These are phyloP conservation scores for Fusarium pininemorale DNA, from an alignment of 2,329 filamentous ascomycete genomes.

Conservation along the genomic window DNA sequence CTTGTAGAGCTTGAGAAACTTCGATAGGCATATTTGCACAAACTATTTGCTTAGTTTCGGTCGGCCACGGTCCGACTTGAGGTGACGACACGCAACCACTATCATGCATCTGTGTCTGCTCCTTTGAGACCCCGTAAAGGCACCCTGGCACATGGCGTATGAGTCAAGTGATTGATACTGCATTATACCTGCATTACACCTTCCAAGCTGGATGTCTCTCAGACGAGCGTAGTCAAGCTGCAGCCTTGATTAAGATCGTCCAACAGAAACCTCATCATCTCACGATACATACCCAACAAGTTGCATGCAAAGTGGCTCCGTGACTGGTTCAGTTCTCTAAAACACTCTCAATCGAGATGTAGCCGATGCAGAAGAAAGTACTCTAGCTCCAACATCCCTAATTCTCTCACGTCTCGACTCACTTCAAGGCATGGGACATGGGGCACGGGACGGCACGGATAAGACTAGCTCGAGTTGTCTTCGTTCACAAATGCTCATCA, in stretches of 20 bases:
- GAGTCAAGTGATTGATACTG: constrained; percentile 46
- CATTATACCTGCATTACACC: constrained; percentile 20
- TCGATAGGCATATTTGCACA: constrained; percentile 8
- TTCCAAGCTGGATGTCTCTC: constrained; percentile 28
- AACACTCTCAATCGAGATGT: constrained; percentile 23
- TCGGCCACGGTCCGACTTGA: constrained; percentile 20
- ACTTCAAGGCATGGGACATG: constrained; percentile 12
- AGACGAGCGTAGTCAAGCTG: constrained; percentile 30
- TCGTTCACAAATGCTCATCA: constrained; percentile 1
- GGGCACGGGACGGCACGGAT: constrained; percentile 19
- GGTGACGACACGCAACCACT: constrained; percentile 21
- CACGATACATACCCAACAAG: constrained; percentile 33
- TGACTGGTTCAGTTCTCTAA: background rate
- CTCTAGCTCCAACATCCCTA: constrained; percentile 9
- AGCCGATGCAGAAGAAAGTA: constrained; percentile 14
- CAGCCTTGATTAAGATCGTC: constrained; percentile 23
- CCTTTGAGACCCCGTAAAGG: constrained; percentile 25
- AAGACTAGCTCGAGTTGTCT: constrained; percentile 4
- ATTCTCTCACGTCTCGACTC: constrained; percentile 8
- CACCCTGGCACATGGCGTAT: constrained; percentile 41
- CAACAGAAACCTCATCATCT: constrained; percentile 18
- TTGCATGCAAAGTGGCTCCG: constrained; percentile 37
- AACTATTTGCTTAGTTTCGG: constrained; percentile 1
- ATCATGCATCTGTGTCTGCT: constrained; percentile 26
- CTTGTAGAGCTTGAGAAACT: constrained; percentile 3